Evolutionary conservation across 2,329 filamentous ascomycete genomes (phyloP), one percentile per base, ranked within the genome.

Genomic region (Metarhizium sp.): DNA sequence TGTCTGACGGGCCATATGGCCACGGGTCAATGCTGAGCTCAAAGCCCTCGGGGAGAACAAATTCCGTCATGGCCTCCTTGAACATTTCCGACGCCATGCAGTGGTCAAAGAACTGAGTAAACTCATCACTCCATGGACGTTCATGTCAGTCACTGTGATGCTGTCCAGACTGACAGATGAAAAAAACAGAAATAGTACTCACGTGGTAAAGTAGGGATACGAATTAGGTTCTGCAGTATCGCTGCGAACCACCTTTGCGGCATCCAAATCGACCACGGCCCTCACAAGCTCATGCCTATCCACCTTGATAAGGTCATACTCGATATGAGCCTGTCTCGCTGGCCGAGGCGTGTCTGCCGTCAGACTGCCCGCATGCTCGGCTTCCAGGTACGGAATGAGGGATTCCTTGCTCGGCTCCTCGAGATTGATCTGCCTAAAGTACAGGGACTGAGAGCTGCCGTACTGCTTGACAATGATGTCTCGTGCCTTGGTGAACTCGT

Each of bases 331-430:
- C 55, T 71, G 71, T 53, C 79, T 74, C 1, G 76, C 69, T 7
- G 78, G 68, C 20, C 75, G 71, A 50, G 70, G 70, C 3, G 71
- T 72, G 10, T 64, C 62, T 1, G 73, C 72, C 0, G 77, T 69
- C 11, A 77, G 64, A 20, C 68, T 66, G 3, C 78, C 77, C n/a
- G 71, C 72, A 59, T 85, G 78, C 64, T 87, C 84, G 3, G 80
- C 81, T 51, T 83, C 79, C 25, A 87, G 72, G 62, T 84, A 87
- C 1, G 75, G 75, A 6, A 84, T 64, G 7, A 85, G 74, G 42
- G 81, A 74, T 42, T 71, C 71, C 68, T 86, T 87, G 32, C 75
- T 71, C 1, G 84, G 84, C 60, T 88, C 84, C 46, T 84, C 73
- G 6, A 86, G 72, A 50, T 79, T 85, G 42, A 89, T 80, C 52